Evolutionary conservation across 1,284 basidiomycete genomes (phyloP), one percentile per base, ranked within the genome.

Genomic region (Ustilago vetiveriae): DNA sequence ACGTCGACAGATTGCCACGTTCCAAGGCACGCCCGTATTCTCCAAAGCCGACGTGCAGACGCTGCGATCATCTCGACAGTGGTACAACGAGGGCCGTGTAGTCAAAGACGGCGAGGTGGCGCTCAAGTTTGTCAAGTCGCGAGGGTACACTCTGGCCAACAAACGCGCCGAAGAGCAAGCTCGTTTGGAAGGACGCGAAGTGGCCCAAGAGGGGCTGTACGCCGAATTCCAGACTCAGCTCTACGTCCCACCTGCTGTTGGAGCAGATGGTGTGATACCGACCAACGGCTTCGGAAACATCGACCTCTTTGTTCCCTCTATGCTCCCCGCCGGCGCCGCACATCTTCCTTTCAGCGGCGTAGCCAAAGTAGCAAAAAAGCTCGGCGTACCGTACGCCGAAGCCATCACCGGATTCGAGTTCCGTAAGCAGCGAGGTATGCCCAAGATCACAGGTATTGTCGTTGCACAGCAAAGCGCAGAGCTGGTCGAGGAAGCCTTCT

Each of bases 201-300:
- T 55, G 0, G 84, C 84, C 22, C 87, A 88, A 33, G 90, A 90
- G 33, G 84, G 88, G 19, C 77, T 98, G 71, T 99, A 95, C 81
- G 88, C 92, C 0, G 84, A 88, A 66, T 87, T 85, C 48, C 95
- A 99, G 84, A 98, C 96, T 11, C 90, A 92, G 79, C 76, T 88
- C 3, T 96, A 91, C 78, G 90, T 93, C 7, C 87, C 88, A 23
- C 78, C 78, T 13, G 91, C 94, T 2, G 88, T 98, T 32, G 59
- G 65, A 4, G 82, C 89, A 43, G 87, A 97, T 91, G 95, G 96
- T 19, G 88, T 88, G 79, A 88, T 98, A 33, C 94, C 94, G 5
- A 94, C 91, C 83, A 99, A 99, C 76, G 88, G 90, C 63, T 99
- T 96, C 81, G 96, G 96, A 19, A 98, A 98, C 81, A 91, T 99